Evolutionary conservation across 306 rosid genomes (phyloP), one percentile per base, ranked within the genome.

Genomic region (Sicyos edulis): DNA sequence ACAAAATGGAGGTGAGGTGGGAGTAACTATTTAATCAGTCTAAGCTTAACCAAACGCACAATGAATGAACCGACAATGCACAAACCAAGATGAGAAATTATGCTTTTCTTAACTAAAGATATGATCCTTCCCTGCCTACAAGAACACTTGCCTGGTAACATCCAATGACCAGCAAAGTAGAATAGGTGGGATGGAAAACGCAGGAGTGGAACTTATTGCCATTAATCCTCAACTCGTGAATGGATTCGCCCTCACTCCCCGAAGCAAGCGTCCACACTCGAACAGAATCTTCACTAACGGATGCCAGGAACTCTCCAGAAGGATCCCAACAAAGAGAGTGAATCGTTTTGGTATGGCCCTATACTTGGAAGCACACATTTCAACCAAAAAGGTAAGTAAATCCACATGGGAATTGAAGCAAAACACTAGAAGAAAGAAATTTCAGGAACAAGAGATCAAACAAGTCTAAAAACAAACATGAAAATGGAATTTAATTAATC

Each of bases 281-380:
- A 70, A 93, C 99, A 9, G 91, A 93, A 75, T 93, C 99, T 86
- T 93, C 97, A 22, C 99, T 93, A 51, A 91, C 91, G 14, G 99
- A 93, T 75, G 99, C 99, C 55, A 93, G 82, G 71, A 82, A 87
- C 77, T 89, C 96, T 11, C 99, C 99, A 32, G 95, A 83, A n/a
- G 92, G 96, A 77, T 91, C 89, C 99, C 99, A 93, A 74, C 95
- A 88, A 71, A 93, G 92, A 21, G 88, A 93, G 66, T 80, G 73
- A 64, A 93, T 63, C 13, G 82, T 76, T 80, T 91, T 91, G 21
- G 88, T 78, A 76, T 91, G 99, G 54, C 97, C 99, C 99, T 93
- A 47, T 57, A 82, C 71, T 72, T 76, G 67, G 54, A 80, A 82
- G 52, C 50, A 68, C 79, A 58, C 16, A 70, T 62, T 75, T 58